Evolutionary conservation across 2,329 filamentous ascomycete genomes (phyloP), one percentile per base, ranked within the genome.

Genomic region (Tolypocladium ophioglossoides): DNA sequence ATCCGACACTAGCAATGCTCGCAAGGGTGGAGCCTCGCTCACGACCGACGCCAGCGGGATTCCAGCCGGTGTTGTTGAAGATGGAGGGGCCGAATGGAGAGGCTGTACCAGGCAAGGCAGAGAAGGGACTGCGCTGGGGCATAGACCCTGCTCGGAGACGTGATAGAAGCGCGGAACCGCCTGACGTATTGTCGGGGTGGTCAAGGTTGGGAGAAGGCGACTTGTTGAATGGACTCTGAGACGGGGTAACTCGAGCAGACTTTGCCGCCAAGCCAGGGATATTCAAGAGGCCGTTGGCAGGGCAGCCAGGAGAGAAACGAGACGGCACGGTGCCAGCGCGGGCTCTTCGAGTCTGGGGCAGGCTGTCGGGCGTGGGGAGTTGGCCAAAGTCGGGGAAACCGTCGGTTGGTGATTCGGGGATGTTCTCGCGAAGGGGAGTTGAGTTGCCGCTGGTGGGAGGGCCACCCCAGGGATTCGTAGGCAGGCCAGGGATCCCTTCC

Each of bases 291-390:
- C 80, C 79, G 64, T 79, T 85, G 55, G 82, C 76, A 6, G 82
- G 79, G 52, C 84, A 84, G 30, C 87, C 86, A 18, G 89, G 87
- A 34, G 91, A 91, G 68, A 99, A 95, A 59, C 92, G 83, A 48
- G 94, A 97, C 24, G 94, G 94, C n/a, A 99, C 85, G 3, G 94
- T 99, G 61, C 94, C 94, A 57, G 94, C 94, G 68, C 94, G 84
- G 62, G 90, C 87, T 67, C 94, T 85, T 60, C 94, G 84, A 50
- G 84, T 82, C 63, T 87, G 79, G 54, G 86, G 83, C 57, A 86
- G 68, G 55, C 76, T 79, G 59, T 85, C 80, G 59, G 86, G 80
- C 10, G 85, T 79, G 44, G 87, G 80, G 44, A 88, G 78, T 62
- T 85, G 83, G 59, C 87, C 81, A 68, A 96, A 90, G 70, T 96